Base-by-base conservation (phyloP, 2,329 filamentous ascomycete species). In the Talaromyces islandicus region DNA sequence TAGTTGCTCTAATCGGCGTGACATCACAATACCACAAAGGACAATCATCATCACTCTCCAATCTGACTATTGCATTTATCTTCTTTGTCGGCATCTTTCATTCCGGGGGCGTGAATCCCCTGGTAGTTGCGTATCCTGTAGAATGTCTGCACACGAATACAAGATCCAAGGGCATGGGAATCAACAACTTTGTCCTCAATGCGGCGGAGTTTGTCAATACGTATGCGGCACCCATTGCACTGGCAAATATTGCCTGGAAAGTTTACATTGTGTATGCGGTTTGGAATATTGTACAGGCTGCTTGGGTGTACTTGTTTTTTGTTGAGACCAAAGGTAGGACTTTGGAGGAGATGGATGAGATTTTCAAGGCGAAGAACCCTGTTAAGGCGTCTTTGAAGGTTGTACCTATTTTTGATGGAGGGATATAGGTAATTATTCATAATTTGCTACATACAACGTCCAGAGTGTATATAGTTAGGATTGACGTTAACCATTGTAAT, bases 191-290 rank as follows among this genome's bases (percentile, higher is more conserved):
- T 7, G 35, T 43, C 7, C 30, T 43, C 35, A 43, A 43, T 30
- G 35, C 53, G 30, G 53, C 53, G 3, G 53, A 43, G 29, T 55
- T 55, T 55, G 53, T 55, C 19, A 55, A 55, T 43, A 55, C 53
- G 10, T 55, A 38, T 41, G 53, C 30, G 24, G 53, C 53, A 3
- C 53, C 53, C 19, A 43, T 55, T 55, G 53, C 53, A n/a, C n/a
- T 55, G n/a, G 48, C 48, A 24, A 52, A 52, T 19, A 52, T 52
- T 27, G 48, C 48, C 25, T 52, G 48, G 48, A 52, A 19, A 14
- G 17, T 52, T 29, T 52, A 52, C 27, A 52, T 52, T 29, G 48
- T 52, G 24, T 52, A 52, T n/a, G 48, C 48, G 25, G 48, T 29
- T 29, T 52, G 48, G 48, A 52, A 52, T 29, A n/a, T 52, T 29